These are phyloP conservation scores for Herpotrichia juniperi DNA, from an alignment of 2,329 filamentous ascomycete species.

Conservation along the genomic window DNA sequence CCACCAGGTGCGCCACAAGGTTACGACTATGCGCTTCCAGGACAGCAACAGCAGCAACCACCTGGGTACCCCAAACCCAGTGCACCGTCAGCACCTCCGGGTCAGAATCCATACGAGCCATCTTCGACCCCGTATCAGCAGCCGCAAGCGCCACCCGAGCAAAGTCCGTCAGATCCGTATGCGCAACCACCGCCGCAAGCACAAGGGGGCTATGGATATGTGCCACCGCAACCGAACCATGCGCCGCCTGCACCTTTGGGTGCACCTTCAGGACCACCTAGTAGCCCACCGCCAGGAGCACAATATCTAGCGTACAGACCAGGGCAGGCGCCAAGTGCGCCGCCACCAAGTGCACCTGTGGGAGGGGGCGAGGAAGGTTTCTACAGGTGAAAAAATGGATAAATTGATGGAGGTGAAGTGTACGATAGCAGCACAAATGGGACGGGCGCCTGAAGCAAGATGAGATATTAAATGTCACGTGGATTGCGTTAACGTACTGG, in stretches of 20 bases:
- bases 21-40: slow-evolving; percentile 35
- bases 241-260: slow-evolving; percentile 39
- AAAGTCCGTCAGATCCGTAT: slow-evolving; percentile 35
- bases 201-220: slow-evolving; percentile 36
- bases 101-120: slow-evolving; percentile 35
- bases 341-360: no score
- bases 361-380: slow-evolving; percentile 40
- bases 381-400: slow-evolving; percentile 16
- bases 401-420: background rate
- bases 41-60: no score
- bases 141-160: slow-evolving; percentile 18
- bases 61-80: slow-evolving; percentile 32
- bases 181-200: slow-evolving; percentile 30
- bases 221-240: slow-evolving; percentile 38
- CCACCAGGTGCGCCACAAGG: slow-evolving; percentile 27
- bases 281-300: slow-evolving; percentile 30
- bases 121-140: slow-evolving; percentile 33
- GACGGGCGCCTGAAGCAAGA: no score
- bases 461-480: no score
- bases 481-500: no score
- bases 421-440: background rate
- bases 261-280: no score
- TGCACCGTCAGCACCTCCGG: slow-evolving; percentile 21
- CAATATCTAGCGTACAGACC: slow-evolving; percentile 45
- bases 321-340: slow-evolving; percentile 36